These are phyloP conservation scores for Suillus plorans DNA, from an alignment of 768 basidiomycete species.

Conservation along the genomic window DNA sequence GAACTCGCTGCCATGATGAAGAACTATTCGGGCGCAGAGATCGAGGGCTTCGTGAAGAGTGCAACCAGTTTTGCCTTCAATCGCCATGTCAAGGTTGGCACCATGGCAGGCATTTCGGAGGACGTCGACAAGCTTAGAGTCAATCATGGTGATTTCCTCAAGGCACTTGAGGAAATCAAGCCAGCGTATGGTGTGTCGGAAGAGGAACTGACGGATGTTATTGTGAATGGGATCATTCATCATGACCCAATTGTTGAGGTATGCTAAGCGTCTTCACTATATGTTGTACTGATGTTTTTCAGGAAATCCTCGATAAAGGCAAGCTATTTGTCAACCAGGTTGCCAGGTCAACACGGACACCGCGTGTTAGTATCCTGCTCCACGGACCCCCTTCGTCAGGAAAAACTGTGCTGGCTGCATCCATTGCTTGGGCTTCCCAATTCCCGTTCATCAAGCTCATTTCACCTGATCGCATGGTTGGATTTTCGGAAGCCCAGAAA, in stretches of 20 bases:
- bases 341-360: slow-evolving; percentile 83
- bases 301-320: slow-evolving; percentile 88
- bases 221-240: slow-evolving; percentile 96
- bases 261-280: slow-evolving; percentile 27
- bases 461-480: slow-evolving; percentile 96
- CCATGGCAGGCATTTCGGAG: slow-evolving; percentile 94
- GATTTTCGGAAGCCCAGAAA: slow-evolving; percentile 90
- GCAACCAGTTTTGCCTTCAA: slow-evolving; percentile 98
- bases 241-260: slow-evolving; percentile 77
- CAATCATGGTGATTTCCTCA: slow-evolving; percentile 81
- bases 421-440: slow-evolving; percentile 89
- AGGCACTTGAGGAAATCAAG: slow-evolving; percentile 90
- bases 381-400: slow-evolving; percentile 91
- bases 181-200: slow-evolving; percentile 98
- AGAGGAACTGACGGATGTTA: slow-evolving; percentile 89
- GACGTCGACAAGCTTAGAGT: slow-evolving; percentile 94
- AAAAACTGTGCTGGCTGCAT: slow-evolving; percentile 92
- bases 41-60: slow-evolving; percentile 94
- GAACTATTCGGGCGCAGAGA: slow-evolving; percentile 98
- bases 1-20: slow-evolving; percentile 87
- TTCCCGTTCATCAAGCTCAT: slow-evolving; percentile 99
- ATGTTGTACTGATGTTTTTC: slow-evolving; percentile 12
- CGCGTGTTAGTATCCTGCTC: slow-evolving; percentile 85
- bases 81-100: slow-evolving; percentile 96
- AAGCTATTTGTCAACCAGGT: slow-evolving; percentile 93